phyloP scores from a whole-genome alignment of 345 rosid species.

The Lepidium aucheri region DNA sequence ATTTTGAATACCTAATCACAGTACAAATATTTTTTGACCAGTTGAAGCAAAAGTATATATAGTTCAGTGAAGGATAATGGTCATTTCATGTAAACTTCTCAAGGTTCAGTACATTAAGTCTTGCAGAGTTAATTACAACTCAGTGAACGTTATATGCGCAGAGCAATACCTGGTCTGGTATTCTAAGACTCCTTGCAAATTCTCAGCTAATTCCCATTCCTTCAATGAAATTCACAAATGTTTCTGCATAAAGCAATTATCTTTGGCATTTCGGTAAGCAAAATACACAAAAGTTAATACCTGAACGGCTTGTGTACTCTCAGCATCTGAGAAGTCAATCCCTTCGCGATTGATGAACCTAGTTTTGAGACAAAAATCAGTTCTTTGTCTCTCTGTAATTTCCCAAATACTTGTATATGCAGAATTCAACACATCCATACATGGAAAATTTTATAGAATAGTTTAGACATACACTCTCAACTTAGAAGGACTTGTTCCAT shows the following conservation, averaged over 20 bases:
- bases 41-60: not conserved
- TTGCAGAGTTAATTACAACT: not conserved
- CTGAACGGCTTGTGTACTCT: slow-evolving; percentile 90
- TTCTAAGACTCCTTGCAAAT: slow-evolving; percentile 73
- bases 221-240: slow-evolving; percentile 13
- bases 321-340: slow-evolving; percentile 92
- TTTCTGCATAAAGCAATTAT: not conserved
- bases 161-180: slow-evolving; percentile 68
- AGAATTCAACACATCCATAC: not conserved
- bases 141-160: not conserved
- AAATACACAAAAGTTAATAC: slow-evolving; percentile 32
- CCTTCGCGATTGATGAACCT: slow-evolving; percentile 90
- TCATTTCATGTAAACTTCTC: not conserved
- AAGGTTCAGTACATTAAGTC: not conserved
- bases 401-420: not conserved
- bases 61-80: not conserved
- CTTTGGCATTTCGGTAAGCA: not conserved
- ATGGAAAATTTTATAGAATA: not conserved
- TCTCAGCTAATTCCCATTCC: slow-evolving; percentile 96
- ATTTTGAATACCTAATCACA: slow-evolving; percentile 63
- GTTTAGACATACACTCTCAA: slow-evolving; percentile 74
- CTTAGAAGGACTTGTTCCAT: slow-evolving; percentile 92
- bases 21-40: not conserved
- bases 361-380: slow-evolving; percentile 14
- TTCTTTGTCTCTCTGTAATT: not conserved